Base-by-base conservation (phyloP, 441 rosid species). In the Cnidoscolus chayamansa region DNA sequence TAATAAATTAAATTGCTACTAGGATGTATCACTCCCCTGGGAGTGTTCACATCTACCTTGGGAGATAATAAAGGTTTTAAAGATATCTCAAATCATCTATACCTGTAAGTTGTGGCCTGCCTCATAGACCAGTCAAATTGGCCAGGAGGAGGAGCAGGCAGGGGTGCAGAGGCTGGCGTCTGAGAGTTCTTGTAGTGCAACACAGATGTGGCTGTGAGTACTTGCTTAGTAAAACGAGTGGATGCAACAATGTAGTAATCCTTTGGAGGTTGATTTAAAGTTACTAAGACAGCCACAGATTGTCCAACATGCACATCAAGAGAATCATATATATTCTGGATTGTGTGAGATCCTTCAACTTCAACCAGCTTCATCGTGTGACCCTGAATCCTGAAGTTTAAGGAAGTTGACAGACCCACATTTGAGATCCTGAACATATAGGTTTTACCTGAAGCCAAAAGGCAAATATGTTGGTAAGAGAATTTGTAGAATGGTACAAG, bases 301-400 rank as follows among this genome's bases (percentile, higher is more conserved):
- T 94, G 98, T n/a, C 98, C 98, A 61, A 88, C 91, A 74, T 94
- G 97, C 45, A 94, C 81, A 17, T 94, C 97, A 47, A 92, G 91
- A 25, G 97, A 88, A 68, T 90, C 90, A 16, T 94, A 94, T 0
- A 74, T 68, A 71, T 86, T 85, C 85, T 92, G 97, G 37, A 90
- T 16, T 0, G 86, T 86, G 62, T 94, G 96, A 74, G 95, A 90
- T 62, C 98, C 98, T 84, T 94, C 98, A 20, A 94, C 97, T 84
- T 94, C 97, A 49, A 92, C 88, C 69, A 94, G 66, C 86, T 84
- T 90, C 89, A 94, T 80, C 6, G 72, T 68, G 54, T 94, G 98
- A 62, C 89, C 92, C 66, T 94, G 98, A 75, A 94, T 90, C 82
- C 98, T 85, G 81, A 94, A 86, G 83, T 94, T 94, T 40, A 94